Conservation (phyloP, 2,329 filamentous ascomycete species). For the Lasiodiplodia gonubiensis region DNA sequence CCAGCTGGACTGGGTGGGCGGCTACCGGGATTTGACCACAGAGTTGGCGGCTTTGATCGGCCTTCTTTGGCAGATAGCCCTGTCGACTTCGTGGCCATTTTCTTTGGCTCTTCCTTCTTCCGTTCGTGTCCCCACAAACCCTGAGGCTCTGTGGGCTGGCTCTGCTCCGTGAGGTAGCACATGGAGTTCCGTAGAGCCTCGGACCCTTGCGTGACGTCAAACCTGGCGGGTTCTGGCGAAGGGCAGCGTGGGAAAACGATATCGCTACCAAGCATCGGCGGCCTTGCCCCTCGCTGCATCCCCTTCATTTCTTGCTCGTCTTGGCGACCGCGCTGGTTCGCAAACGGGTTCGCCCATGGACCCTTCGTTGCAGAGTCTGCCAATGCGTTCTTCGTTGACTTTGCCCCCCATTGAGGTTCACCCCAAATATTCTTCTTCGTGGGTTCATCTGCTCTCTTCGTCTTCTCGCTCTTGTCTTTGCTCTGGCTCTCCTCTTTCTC, state of each 20-base stretch:
- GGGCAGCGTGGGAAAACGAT: constrained; percentile 80
- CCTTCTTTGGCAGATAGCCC: constrained; percentile 29
- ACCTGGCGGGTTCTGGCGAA: constrained; percentile 82
- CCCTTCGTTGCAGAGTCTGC: constrained; percentile 31
- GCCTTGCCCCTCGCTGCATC: constrained; percentile 66
- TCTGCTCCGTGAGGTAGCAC: constrained; percentile 58
- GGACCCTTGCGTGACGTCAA: constrained; percentile 74
- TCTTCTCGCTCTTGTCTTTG: constrained; percentile 40
- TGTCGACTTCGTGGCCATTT: not conserved
- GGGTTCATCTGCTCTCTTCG: constrained; percentile 35
- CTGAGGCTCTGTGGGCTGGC: constrained; percentile 52
- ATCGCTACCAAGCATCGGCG: constrained; percentile 87
- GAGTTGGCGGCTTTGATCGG: constrained; percentile 33
- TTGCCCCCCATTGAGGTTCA: constrained; percentile 38
- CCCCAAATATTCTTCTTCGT: constrained; percentile 43
- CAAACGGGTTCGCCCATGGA: constrained; percentile 48
- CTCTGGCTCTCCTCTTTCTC: constrained; percentile 46
- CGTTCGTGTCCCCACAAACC: constrained; percentile 65
- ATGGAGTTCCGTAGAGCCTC: constrained; percentile 57
- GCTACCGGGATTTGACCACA: constrained; percentile 45
- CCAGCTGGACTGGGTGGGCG: constrained; percentile 65
- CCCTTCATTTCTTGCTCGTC: constrained; percentile 55
- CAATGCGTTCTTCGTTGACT: constrained; percentile 14
- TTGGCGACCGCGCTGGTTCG: constrained; percentile 33
- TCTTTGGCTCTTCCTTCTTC: constrained; percentile 33